Conservation (phyloP, 1,284 basidiomycete species). For the Mycena sp. region DNA sequence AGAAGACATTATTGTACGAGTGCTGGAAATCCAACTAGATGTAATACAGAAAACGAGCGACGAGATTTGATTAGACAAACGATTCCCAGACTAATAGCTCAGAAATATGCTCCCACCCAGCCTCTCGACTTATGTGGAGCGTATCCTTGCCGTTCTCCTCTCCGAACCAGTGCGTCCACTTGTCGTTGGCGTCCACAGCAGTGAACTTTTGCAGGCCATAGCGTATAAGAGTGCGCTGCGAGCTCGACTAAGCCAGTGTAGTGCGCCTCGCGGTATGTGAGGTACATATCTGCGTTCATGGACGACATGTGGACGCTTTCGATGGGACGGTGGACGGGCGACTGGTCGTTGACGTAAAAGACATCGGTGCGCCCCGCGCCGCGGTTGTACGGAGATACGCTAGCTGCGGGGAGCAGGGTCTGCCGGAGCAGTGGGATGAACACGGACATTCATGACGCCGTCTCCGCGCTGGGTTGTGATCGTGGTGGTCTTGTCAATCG, state of each 20-base stretch:
- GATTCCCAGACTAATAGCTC: no score
- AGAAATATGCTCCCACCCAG: conserved; percentile 66
- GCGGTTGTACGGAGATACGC: conserved; percentile 54
- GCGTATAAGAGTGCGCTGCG: conserved; percentile 54
- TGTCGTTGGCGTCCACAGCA: conserved; percentile 30
- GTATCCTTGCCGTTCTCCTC: conserved; percentile 56
- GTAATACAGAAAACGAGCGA: conserved; percentile 8
- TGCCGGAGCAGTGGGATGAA: conserved; percentile 50
- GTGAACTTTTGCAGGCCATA: conserved; percentile 44
- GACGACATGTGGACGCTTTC: conserved; percentile 55
- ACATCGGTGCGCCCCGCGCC: conserved; percentile 62
- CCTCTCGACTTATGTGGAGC: conserved; percentile 55
- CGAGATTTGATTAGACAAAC: no score
- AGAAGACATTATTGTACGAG: neutral
- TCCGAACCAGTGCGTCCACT: conserved; percentile 58
- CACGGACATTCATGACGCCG: conserved; percentile 58
- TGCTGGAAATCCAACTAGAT: conserved; percentile 17
- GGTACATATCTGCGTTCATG: conserved; percentile 60
- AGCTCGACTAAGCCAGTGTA: conserved; percentile 61
- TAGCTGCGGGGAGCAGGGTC: conserved; percentile 40
- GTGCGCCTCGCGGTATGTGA: conserved; percentile 60
- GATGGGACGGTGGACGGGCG: conserved; percentile 56
- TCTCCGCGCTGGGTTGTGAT: conserved; percentile 61
- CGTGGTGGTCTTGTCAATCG: conserved; percentile 51
- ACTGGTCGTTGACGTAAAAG: conserved; percentile 51